Base-by-base conservation (phyloP, 129 eudicot species). In the Pseudognaphalium luteoalbum region DNA sequence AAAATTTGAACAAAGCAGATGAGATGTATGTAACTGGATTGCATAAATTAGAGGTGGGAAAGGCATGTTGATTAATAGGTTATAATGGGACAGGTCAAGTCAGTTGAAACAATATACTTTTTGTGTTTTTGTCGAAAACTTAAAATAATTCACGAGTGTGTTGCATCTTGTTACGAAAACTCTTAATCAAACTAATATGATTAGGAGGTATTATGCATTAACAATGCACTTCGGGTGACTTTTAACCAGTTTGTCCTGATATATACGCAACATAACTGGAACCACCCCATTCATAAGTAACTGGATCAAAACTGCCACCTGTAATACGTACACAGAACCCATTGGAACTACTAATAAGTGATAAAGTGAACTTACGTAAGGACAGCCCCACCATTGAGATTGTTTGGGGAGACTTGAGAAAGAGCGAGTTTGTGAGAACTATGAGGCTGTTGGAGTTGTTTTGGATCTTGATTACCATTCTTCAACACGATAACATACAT, bases 391-490 rank as follows among this genome's bases (percentile, higher is more conserved):
- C 89, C 96, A 80, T 72, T 90, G 81, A 88, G 78, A 79, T 92
- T 88, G 75, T 86, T 92, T 39, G 98, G 96, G 76, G 83, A 84
- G 79, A 83, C 87, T 85, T 88, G 98, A 76, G 94, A 87, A 76
- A 92, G 92, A 68, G 98, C 94, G 72, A 63, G 63, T 16, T 76
- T 64, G 76, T 88, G 96, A 68, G 98, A 92, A 70, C 81, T 72
- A 52, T 90, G 92, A 66, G 93, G 91, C 66, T 74, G 91, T 76
- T 82, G 90, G 41, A 92, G 62, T 44, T 80, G 95, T 73, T 88
- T 88, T 29, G 85, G 87, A 77, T 90, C 91, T 78, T 90, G 90
- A 74, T 66, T 75, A 73, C 70, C 89, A 76, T 83, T 86, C 89
- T 83, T 51, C 72, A 54, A 68, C 19, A 60, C 44, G 12, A 74